A percentile compares a stretch with the other conserved stretches of the same genome.
phyloP scores from a whole-genome alignment of 2,329 filamentous ascomycete genomes.

The Anisogramma anomala region DNA sequence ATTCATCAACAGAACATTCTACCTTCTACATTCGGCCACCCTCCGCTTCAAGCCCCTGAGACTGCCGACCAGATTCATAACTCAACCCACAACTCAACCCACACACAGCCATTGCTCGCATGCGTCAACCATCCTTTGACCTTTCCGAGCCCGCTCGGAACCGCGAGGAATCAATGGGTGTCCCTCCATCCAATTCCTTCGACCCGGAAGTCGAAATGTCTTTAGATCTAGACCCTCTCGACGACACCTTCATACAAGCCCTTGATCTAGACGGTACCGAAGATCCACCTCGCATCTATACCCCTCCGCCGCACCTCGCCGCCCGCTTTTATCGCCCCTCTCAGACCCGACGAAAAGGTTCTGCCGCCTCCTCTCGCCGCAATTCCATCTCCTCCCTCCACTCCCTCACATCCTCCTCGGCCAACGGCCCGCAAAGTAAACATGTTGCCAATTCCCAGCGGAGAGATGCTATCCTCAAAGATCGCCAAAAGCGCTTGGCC shows the following conservation, averaged over 20 bases:
- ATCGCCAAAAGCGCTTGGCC: constrained; percentile 66
- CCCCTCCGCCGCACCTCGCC: constrained; percentile 64
- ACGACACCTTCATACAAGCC: constrained; percentile 15
- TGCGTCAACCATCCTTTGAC: constrained; percentile 21
- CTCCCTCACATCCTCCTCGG: constrained; percentile 51
- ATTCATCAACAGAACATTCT: no score
- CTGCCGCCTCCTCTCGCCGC: constrained; percentile 65
- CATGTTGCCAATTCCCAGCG: constrained; percentile 69
- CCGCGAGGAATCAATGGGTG: constrained; percentile 21
- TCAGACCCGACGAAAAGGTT: constrained; percentile 58
- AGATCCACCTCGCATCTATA: constrained; percentile 30
- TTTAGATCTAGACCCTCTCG: not conserved
- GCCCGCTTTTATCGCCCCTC: constrained; percentile 64
- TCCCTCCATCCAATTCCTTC: constrained; percentile 16
- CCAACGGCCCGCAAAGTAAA: constrained; percentile 56
- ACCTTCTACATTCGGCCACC: no score
- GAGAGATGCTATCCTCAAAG: constrained; percentile 68
- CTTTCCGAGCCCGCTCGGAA: constrained; percentile 22
- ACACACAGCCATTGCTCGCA: no score
- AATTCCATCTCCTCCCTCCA: constrained; percentile 70
- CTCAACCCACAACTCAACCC: no score
- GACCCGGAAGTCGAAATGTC: constrained; percentile 17
- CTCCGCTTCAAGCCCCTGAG: no score
- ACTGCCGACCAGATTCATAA: no score
- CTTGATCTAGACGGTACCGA: constrained; percentile 9